A percentile compares a stretch with the other conserved stretches of the same genome.
These are phyloP conservation scores for Thozetella sp. DNA, from an alignment of 495 filamentous ascomycete genomes.

Conservation along the genomic window DNA sequence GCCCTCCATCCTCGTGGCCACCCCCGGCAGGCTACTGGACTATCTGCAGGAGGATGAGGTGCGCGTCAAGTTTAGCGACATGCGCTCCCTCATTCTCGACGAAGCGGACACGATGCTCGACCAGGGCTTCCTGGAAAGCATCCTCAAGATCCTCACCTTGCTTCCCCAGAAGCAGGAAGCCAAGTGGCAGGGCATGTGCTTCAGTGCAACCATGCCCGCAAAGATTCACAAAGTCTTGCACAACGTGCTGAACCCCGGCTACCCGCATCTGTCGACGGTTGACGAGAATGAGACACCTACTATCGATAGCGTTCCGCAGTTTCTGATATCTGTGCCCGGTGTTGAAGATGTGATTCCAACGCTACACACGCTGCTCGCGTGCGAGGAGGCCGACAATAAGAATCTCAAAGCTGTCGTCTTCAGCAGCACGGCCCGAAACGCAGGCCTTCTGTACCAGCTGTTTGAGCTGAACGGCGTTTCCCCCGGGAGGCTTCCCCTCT, in stretches of 20 bases:
- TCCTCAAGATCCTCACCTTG: slow-evolving; percentile 76
- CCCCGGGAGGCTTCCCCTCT: slow-evolving; percentile 87
- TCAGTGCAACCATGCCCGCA: slow-evolving; percentile 86
- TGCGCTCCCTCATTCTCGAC: slow-evolving; percentile 75
- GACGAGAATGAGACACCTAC: slow-evolving; percentile 93
- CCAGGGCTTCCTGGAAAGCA: slow-evolving; percentile 88
- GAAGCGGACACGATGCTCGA: slow-evolving; percentile 97
- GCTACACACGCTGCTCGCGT: slow-evolving; percentile 73
- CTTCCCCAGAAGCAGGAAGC: slow-evolving; percentile 59
- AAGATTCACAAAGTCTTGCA: slow-evolving; percentile 94
- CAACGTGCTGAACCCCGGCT: slow-evolving; percentile 95
- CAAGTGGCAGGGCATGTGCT: slow-evolving; percentile 82
- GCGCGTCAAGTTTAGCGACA: slow-evolving; percentile 75
- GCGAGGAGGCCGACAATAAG: slow-evolving; percentile 91
- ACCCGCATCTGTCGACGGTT: slow-evolving; percentile 83
- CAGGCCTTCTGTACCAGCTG: slow-evolving; percentile 74
- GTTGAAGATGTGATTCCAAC: slow-evolving; percentile 93
- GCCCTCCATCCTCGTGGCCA: slow-evolving; percentile 85
- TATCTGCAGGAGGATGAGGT: slow-evolving; percentile 77
- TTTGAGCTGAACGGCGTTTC: slow-evolving; percentile 78
- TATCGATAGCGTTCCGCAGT: slow-evolving; percentile 76
- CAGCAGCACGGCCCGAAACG: slow-evolving; percentile 98
- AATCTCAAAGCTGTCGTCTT: slow-evolving; percentile 80
- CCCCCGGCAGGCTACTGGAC: slow-evolving; percentile 88
- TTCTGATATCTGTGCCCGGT: slow-evolving; percentile 71